Percentiles rank a stretch among this genome's conserved stretches.
Evolutionary conservation across 805 yeast species (phyloP).

Genomic region (Myxozyma geophila): DNA sequence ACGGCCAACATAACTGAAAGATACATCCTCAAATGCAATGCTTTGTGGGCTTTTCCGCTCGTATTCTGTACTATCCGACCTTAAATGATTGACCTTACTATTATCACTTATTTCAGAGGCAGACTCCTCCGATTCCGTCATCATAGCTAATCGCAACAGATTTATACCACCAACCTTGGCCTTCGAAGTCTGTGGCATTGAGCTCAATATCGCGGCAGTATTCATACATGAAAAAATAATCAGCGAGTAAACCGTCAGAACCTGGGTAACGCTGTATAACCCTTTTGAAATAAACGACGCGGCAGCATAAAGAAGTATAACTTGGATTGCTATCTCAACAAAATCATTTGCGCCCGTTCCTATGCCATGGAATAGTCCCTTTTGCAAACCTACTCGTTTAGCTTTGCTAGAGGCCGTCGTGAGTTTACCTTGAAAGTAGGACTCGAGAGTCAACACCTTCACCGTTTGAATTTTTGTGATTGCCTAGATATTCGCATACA

Average conservation of each 20-base stretch:
- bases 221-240: constrained; percentile 73
- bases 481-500: constrained; percentile 1
- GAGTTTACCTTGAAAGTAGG: constrained; percentile 53
- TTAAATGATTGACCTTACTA: too few species aligned
- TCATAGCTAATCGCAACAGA: constrained; percentile 26
- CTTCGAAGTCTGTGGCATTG: constrained; percentile 78
- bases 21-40: constrained; percentile 52
- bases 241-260: constrained; percentile 72
- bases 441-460: constrained; percentile 57
- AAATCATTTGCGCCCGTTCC: constrained; percentile 44
- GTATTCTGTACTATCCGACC: too few species aligned
- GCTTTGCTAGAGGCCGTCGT: constrained; percentile 14
- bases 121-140: constrained; percentile 15
- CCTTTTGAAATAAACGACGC: constrained; percentile 64
- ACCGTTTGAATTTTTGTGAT: constrained; percentile 59
- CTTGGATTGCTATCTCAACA: constrained; percentile 58
- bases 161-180: constrained; percentile 56
- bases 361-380: constrained; percentile 32
- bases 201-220: constrained; percentile 61
- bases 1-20: constrained; percentile 45
- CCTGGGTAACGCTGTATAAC: constrained; percentile 59
- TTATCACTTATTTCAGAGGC: not conserved
- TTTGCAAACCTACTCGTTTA: constrained; percentile 38
- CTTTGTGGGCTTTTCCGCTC: not conserved
- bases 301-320: constrained; percentile 79